These are phyloP conservation scores for Antarctomyces pellizariae DNA, from an alignment of 495 filamentous ascomycete species.

Conservation along the genomic window DNA sequence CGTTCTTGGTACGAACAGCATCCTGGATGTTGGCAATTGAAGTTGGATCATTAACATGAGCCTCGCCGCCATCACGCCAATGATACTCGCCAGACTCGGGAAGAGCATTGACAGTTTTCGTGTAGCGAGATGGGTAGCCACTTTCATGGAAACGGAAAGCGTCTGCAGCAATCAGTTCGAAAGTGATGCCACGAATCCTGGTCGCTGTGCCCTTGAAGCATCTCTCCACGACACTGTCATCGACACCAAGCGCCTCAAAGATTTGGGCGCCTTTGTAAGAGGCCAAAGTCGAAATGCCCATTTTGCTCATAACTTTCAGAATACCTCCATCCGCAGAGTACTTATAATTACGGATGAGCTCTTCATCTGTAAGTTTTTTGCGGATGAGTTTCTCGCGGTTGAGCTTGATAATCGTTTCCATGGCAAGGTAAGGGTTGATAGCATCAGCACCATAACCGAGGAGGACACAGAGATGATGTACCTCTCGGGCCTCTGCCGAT, in stretches of 20 bases:
- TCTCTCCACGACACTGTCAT: slow-evolving; percentile 84
- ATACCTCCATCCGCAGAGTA: slow-evolving; percentile 95
- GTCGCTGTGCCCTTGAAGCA: slow-evolving; percentile 94
- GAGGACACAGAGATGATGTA: slow-evolving; percentile 96
- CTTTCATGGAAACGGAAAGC: slow-evolving; percentile 94
- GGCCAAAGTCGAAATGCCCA: slow-evolving; percentile 96
- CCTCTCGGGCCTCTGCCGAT: slow-evolving; percentile 91
- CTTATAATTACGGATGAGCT: slow-evolving; percentile 90
- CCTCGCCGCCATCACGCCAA: slow-evolving; percentile 95
- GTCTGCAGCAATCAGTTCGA: slow-evolving; percentile 88
- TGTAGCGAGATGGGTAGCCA: slow-evolving; percentile 68
- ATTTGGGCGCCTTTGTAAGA: slow-evolving; percentile 99
- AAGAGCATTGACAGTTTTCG: slow-evolving; percentile 60
- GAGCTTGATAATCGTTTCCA: slow-evolving; percentile 98
- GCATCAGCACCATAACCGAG: slow-evolving; percentile 92
- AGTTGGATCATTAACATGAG: slow-evolving; percentile 92
- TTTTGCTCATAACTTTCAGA: slow-evolving; percentile 99
- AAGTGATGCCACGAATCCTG: slow-evolving; percentile 87
- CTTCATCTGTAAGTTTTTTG: slow-evolving; percentile 64
- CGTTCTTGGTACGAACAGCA: slow-evolving; percentile 93
- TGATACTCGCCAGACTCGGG: slow-evolving; percentile 96
- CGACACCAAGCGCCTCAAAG: slow-evolving; percentile 94
- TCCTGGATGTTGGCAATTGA: slow-evolving; percentile 97
- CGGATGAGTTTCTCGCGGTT: slow-evolving; percentile 87
- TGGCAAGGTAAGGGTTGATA: slow-evolving; percentile 88